These are phyloP conservation scores for Kregervanrija delftensis DNA, from an alignment of 805 yeast species.

Conservation along the genomic window DNA sequence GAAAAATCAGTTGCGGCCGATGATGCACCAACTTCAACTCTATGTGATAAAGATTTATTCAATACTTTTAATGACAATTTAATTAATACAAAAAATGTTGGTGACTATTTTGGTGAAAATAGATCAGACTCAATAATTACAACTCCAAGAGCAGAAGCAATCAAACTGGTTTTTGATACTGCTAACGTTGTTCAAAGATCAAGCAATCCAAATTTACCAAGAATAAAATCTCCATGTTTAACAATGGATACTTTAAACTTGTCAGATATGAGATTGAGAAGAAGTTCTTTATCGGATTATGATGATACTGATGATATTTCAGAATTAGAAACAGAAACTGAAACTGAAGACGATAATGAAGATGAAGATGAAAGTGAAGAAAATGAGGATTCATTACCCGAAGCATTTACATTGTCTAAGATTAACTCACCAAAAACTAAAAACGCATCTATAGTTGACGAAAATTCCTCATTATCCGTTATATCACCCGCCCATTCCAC, in stretches of 20 bases:
- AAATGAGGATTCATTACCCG: conserved; percentile 17
- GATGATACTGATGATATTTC: conserved; percentile 15
- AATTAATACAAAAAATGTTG: conserved; percentile 17
- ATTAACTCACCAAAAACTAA: conserved; percentile 3
- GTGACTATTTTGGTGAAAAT: conserved; percentile 15
- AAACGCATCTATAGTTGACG: not conserved
- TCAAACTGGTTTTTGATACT: conserved; percentile 30
- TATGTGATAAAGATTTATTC: conserved; percentile 22
- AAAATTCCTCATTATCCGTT: conserved; percentile 10
- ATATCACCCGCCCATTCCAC: conserved; percentile 9
- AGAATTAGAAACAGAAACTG: too few relatives aligned
- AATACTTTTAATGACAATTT: conserved; percentile 22
- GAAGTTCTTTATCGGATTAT: conserved; percentile 14
- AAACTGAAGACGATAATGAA: conserved; percentile 9
- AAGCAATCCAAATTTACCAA: conserved; percentile 1
- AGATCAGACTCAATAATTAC: conserved; percentile 9
- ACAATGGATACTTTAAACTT: not conserved
- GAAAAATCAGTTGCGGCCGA: conserved; percentile 17
- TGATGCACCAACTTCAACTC: conserved; percentile 25
- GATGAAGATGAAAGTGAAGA: conserved; percentile 11
- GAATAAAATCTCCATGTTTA: not conserved
- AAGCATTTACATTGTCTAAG: conserved; percentile 3
- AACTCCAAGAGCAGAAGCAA: conserved; percentile 34
- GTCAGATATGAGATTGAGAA: not conserved
- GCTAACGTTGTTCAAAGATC: conserved; percentile 26